A percentile compares a stretch with the other conserved stretches of the same genome.
phyloP scores from a whole-genome alignment of 2,329 filamentous ascomycete species.

The Beauveria pseudobassiana region DNA sequence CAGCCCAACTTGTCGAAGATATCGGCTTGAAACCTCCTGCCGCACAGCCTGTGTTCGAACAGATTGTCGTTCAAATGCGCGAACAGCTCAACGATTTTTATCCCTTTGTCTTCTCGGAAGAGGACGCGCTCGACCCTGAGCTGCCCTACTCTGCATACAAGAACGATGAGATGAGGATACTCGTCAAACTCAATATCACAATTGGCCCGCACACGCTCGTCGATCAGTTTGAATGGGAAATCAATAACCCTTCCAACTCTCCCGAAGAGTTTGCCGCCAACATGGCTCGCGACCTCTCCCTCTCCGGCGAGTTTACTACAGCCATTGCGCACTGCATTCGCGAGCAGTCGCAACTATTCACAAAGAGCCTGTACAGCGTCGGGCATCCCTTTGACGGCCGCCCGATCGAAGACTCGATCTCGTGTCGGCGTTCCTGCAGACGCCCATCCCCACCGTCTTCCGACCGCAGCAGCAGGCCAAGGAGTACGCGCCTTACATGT shows the following conservation, averaged over 20 bases:
- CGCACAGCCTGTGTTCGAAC: conserved; percentile 53
- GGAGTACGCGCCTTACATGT: conserved; percentile 88
- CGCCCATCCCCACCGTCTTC: conserved; percentile 76
- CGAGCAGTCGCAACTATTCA: conserved; percentile 92
- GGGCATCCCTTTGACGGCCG: conserved; percentile 93
- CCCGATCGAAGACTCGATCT: conserved; percentile 85
- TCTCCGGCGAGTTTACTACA: conserved; percentile 93
- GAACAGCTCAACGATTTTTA: conserved; percentile 93
- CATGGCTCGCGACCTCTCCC: conserved; percentile 83
- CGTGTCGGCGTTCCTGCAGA: conserved; percentile 74
- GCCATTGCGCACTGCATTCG: conserved; percentile 97
- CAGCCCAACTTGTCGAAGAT: conserved; percentile 85
- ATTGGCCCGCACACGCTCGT: conserved; percentile 91
- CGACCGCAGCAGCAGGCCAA: conserved; percentile 87
- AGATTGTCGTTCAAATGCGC: conserved; percentile 61
- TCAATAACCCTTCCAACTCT: conserved; percentile 89
- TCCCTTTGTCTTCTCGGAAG: conserved; percentile 81
- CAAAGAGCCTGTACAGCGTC: conserved; percentile 83
- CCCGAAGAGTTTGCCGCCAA: conserved; percentile 88
- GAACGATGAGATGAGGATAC: conserved; percentile 96
- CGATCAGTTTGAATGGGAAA: conserved; percentile 98
- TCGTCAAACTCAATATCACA: conserved; percentile 95
- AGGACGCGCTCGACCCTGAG: conserved; percentile 83
- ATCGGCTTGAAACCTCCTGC: conserved; percentile 71
- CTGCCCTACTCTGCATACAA: conserved; percentile 91